These are phyloP conservation scores for Microcyclosporella mali DNA, from an alignment of 2,329 filamentous ascomycete genomes.

Conservation along the genomic window DNA sequence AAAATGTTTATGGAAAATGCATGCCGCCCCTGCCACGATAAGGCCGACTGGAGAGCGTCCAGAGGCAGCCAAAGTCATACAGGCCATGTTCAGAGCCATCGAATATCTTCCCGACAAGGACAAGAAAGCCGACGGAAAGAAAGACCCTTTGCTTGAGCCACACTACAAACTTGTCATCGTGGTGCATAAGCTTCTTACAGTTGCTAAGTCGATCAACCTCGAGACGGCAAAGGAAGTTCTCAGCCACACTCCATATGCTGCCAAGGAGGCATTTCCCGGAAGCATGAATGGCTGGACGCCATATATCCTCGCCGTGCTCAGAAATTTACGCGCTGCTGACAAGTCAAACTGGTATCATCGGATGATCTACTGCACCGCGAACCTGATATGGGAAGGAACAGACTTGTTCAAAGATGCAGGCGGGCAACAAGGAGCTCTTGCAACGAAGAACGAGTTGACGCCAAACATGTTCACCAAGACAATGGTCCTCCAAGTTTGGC, in stretches of 20 bases:
- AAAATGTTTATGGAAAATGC: slow-evolving; percentile 70
- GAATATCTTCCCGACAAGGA: slow-evolving; percentile 48
- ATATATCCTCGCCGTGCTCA: slow-evolving; percentile 59
- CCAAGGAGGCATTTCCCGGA: slow-evolving; percentile 43
- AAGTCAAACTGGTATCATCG: slow-evolving; percentile 95
- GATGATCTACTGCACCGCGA: slow-evolving; percentile 69
- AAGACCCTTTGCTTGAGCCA: slow-evolving; percentile 79
- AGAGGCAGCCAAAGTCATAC: slow-evolving; percentile 45
- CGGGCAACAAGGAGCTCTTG: slow-evolving; percentile 39
- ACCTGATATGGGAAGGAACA: slow-evolving; percentile 53
- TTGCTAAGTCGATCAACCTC: slow-evolving; percentile 34
- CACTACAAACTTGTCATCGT: slow-evolving; percentile 86
- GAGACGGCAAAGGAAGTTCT: slow-evolving; percentile 47
- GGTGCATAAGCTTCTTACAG: slow-evolving; percentile 69
- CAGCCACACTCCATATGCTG: slow-evolving; percentile 49
- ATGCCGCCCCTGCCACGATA: slow-evolving; percentile 33
- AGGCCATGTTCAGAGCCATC: slow-evolving; percentile 54
- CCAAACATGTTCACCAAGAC: slow-evolving; percentile 87
- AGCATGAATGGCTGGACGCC: slow-evolving; percentile 49
- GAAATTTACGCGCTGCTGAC: slow-evolving; percentile 61
- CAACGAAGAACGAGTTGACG: slow-evolving; percentile 72
- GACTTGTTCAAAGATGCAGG: slow-evolving; percentile 7
- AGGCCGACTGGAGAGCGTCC: slow-evolving; percentile 24
- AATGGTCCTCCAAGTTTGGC: slow-evolving; percentile 92
- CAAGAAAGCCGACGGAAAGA: slow-evolving; percentile 48